Evolutionary conservation across 2,329 filamentous ascomycete species (phyloP).

Genomic region (Neofusicoccum sp.): DNA sequence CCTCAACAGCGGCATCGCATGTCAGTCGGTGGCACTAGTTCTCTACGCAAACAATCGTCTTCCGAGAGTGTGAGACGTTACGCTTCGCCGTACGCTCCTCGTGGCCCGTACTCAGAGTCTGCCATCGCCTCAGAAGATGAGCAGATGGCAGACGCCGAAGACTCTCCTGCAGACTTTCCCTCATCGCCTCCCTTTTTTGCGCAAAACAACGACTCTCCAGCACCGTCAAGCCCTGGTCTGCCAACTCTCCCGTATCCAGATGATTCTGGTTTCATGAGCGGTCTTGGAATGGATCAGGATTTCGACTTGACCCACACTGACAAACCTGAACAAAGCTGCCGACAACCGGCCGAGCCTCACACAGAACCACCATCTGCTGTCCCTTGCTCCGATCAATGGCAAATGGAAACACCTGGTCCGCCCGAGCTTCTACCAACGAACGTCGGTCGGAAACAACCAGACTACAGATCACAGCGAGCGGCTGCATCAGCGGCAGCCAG

Average conservation of each 20-base stretch:
- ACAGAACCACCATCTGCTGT: slow-evolving; percentile 3
- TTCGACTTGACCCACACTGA: slow-evolving; percentile 38
- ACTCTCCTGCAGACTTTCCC: slow-evolving; percentile 78
- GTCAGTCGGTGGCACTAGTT: slow-evolving; percentile 40
- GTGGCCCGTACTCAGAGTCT: slow-evolving; percentile 40
- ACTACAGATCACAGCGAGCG: slow-evolving; percentile 12
- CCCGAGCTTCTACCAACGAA: slow-evolving; percentile 37
- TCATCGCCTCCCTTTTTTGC: slow-evolving; percentile 82
- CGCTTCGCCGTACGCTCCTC: slow-evolving; percentile 32
- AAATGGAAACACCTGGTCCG: slow-evolving; percentile 34
- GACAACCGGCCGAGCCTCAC: neutral
- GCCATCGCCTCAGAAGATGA: slow-evolving; percentile 46
- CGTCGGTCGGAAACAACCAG: slow-evolving; percentile 7
- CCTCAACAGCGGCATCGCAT: slow-evolving; percentile 27
- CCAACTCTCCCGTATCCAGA: slow-evolving; percentile 56
- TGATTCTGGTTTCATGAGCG: slow-evolving; percentile 85
- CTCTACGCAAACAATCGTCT: slow-evolving; percentile 62
- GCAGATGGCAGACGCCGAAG: slow-evolving; percentile 51
- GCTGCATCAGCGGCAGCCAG: slow-evolving; percentile 6
- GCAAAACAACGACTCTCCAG: slow-evolving; percentile 56
- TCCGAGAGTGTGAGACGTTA: slow-evolving; percentile 34
- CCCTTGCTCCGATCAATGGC: slow-evolving; percentile 14
- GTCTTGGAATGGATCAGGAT: slow-evolving; percentile 70
- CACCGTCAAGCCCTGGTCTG: slow-evolving; percentile 73
- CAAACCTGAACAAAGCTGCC: slow-evolving; percentile 6